Base-by-base conservation (phyloP, 1,139 yeast species). In the Geotrichum cucujoidarum region DNA sequence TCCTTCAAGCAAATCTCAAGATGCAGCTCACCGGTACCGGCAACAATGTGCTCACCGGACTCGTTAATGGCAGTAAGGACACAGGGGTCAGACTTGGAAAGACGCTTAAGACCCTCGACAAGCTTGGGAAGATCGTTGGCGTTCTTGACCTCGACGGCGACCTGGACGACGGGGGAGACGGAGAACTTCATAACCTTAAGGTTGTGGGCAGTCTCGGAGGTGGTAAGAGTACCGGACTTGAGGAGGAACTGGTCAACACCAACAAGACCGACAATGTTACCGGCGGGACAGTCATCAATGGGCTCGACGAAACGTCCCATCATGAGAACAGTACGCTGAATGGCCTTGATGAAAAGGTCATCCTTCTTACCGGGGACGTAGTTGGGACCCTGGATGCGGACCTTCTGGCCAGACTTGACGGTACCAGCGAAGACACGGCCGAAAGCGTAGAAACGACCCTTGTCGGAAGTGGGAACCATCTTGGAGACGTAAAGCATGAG, bases 371-470 rank as follows among this genome's bases (percentile, higher is more conserved):
- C 98, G 73, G 94, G 95, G 67, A 79, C 80, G 78, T 88, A 92
- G 95, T 90, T 90, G 73, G 97, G 98, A 78, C 98, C 98, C 81
- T 92, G 98, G 71, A 92, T 92, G 81, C 98, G 87, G 71, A 92
- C 95, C 87, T 92, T 92, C 83, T 84, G 90, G 77, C 98, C 98
- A 68, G 97, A 87, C 74, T 77, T 86, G 69, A 92, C 97, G 69
- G 97, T 92, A 89, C 98, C 98, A 66, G 97, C 86, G 80, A 92
- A 92, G 74, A 92, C 97, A 83, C 98, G 94, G 76, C 98, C 98
- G 80, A 92, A 92, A 71, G 98, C 98, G 84, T 89, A 92, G 95
- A 92, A 92, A 81, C 98, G 89, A 83, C 98, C 98, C 83, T 90
- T 92, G 77, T 92, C 98, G 66, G 97, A 90, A 71, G 98, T 92